phyloP scores from a whole-genome alignment of 2,329 filamentous ascomycete genomes.

The Huntiella savannae region DNA sequence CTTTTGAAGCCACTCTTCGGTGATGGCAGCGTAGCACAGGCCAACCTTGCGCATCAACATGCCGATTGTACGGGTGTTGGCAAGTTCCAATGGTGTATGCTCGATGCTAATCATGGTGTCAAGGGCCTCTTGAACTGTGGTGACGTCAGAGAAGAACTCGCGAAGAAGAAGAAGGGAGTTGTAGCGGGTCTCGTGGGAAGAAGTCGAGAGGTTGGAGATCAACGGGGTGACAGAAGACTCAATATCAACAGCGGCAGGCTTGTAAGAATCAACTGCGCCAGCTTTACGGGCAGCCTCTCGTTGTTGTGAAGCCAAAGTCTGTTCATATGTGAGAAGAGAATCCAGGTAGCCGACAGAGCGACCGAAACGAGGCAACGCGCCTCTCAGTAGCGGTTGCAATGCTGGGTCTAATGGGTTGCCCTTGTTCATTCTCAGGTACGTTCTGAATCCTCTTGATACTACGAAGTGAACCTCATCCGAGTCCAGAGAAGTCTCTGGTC shows the following conservation, averaged over 20 bases:
- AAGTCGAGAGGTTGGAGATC: constrained; percentile 53
- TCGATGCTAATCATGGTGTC: constrained; percentile 58
- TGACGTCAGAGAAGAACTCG: constrained; percentile 29
- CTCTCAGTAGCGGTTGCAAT: constrained; percentile 46
- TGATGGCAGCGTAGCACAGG: constrained; percentile 38
- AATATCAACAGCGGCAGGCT: constrained; percentile 23
- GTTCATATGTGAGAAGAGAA: constrained; percentile 12
- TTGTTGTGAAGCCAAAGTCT: constrained; percentile 3
- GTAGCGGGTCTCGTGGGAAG: constrained; percentile 56
- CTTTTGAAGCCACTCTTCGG: constrained; percentile 45
- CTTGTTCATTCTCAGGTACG: constrained; percentile 48
- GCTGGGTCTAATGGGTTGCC: constrained; percentile 37
- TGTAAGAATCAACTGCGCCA: background rate
- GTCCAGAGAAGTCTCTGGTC: constrained; percentile 37
- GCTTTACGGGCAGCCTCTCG: background rate
- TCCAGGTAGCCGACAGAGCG: constrained; percentile 47
- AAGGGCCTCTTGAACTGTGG: constrained; percentile 15
- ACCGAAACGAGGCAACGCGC: constrained; percentile 46
- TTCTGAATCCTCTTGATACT: constrained; percentile 53
- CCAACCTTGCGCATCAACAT: constrained; percentile 73
- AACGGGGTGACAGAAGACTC: constrained; percentile 45
- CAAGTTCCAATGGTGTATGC: constrained; percentile 55
- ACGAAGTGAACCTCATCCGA: constrained; percentile 54
- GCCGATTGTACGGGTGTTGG: constrained; percentile 56
- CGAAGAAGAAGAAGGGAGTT: constrained; percentile 55